Base-by-base conservation (phyloP, 257 asterid genomes). In the Paraleonurus japonicus region DNA sequence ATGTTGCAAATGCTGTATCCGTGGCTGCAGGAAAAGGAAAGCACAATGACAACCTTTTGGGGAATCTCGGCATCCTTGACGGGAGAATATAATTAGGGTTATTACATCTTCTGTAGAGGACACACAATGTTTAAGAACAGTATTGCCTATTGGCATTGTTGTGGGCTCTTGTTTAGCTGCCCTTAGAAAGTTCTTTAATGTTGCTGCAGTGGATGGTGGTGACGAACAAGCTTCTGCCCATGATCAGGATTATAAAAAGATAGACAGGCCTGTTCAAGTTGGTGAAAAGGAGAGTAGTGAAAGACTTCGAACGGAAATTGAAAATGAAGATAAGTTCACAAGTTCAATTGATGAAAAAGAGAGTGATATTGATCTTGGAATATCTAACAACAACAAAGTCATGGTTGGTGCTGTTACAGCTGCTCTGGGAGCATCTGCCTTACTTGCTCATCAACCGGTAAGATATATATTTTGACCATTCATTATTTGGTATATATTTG, bases 341-440 rank as follows among this genome's bases (percentile, higher is more conserved):
- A 55, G 71, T 77, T 61, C 67, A 54, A 69, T 51, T 79, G 69
- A 68, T 53, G 80, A 80, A 61, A 62, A 71, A 71, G 83, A 60
- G 50, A 76, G 75, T 71, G 73, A 61, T 48, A 33, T 41, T 67
- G 85, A 71, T 76, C 79, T 77, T 51, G 79, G 79, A 74, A 57
- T 60, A 76, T 67, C 90, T 61, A 78, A 55, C 24, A 77, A 75
- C 33, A 79, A 80, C 9, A 30, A 72, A 37, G 83, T 79, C 65
- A 79, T 89, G 96, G 85, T 85, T 68, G 96, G 98, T 78, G 96
- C 96, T 69, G 91, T 91, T 68, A 84, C 99, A 50, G 98, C 99
- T 78, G 99, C 99, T 67, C 76, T 95, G 32, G 96, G 99, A 50
- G 96, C 99, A 74, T 92, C 99, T 62, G 98, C 96, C 68, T 81